Base-by-base conservation (phyloP, 2,329 filamentous ascomycete species). In the Macrophomina phaseolina region DNA sequence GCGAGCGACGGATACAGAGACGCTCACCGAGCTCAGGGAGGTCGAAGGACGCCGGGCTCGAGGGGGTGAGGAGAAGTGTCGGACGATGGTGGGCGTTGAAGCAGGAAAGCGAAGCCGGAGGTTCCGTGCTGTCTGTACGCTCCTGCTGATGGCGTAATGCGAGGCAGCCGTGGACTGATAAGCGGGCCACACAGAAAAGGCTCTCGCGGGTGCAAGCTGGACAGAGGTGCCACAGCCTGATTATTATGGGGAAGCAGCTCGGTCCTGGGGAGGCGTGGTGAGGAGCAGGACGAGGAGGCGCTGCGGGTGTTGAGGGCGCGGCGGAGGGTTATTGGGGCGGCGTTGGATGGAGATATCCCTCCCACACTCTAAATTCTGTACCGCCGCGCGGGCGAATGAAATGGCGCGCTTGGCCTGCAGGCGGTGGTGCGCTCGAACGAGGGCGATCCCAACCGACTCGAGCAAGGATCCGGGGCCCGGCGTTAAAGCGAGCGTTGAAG, bases 281-380 rank as follows among this genome's bases (percentile, higher is more conserved):
- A 65, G 52, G 53, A 51, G 61, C 48, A 64, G 61, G 46, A 34
- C 49, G 48, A 64, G 61, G 46, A 64, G 48, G 58, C 58, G 58
- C 45, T 56, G 63, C 49, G 63, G 56, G 65, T 61, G 65, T 55
- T 53, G 65, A 62, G 65, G 58, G 45, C 45, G 38, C 42, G 38
- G 42, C 42, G 64, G 42, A 51, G 53, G 49, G 53, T 58, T 61
- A 62, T 66, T 61, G 65, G 65, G 65, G 56, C 65, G 56, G 64
- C 53, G 56, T 52, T 52, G 38, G 40, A 56, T 55, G 51, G 63
- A 65, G 52, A 65, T 65, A 56, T 53, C 58, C 56, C 56, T 64
- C 45, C 48, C 63, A 66, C 65, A 66, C 55, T 66, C 65, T 66
- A 66, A 66, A 66, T 66, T 61, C 56, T 62, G 64, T 61, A 62